Conservation (phyloP, 306 rosid species). For the Hippophae tibetana region DNA sequence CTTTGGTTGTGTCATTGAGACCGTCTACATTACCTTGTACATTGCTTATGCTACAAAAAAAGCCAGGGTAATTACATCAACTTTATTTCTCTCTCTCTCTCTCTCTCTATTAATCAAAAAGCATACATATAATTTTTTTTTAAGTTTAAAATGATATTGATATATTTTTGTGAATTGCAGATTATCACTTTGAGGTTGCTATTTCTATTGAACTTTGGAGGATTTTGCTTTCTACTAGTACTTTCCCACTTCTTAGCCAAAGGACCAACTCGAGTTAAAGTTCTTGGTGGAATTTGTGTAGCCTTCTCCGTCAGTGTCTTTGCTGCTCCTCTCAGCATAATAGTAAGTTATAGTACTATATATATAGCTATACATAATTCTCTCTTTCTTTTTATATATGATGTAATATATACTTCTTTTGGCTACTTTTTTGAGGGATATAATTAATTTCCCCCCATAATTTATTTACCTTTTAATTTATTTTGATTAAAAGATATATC, state of each 20-base stretch:
- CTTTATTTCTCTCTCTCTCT: not conserved
- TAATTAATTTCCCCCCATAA: too few relatives aligned
- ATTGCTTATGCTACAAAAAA: slow-evolving; percentile 58
- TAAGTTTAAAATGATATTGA: too few relatives aligned
- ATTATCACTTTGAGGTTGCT: slow-evolving; percentile 57
- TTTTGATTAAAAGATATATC: too few relatives aligned
- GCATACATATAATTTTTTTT: not conserved
- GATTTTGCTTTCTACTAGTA: slow-evolving; percentile 53
- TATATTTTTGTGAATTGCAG: slow-evolving; percentile 27
- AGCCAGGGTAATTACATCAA: slow-evolving; percentile 39
- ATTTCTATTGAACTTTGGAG: slow-evolving; percentile 54
- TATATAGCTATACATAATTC: not conserved
- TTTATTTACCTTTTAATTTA: too few relatives aligned
- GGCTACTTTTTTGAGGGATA: too few relatives aligned
- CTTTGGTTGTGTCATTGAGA: slow-evolving; percentile 67
- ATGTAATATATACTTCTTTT: too few relatives aligned
- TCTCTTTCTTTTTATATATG: too few relatives aligned
- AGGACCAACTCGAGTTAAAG: slow-evolving; percentile 38
- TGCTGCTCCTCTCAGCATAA: slow-evolving; percentile 79
- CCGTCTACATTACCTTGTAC: slow-evolving; percentile 61
- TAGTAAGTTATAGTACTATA: slow-evolving; percentile 28
- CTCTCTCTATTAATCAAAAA: not conserved
- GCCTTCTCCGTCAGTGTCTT: slow-evolving; percentile 71
- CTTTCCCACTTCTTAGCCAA: slow-evolving; percentile 56
- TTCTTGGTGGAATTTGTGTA: slow-evolving; percentile 85